Conservation (phyloP, 2,329 filamentous ascomycete species). For the Colletotrichum lentis region DNA sequence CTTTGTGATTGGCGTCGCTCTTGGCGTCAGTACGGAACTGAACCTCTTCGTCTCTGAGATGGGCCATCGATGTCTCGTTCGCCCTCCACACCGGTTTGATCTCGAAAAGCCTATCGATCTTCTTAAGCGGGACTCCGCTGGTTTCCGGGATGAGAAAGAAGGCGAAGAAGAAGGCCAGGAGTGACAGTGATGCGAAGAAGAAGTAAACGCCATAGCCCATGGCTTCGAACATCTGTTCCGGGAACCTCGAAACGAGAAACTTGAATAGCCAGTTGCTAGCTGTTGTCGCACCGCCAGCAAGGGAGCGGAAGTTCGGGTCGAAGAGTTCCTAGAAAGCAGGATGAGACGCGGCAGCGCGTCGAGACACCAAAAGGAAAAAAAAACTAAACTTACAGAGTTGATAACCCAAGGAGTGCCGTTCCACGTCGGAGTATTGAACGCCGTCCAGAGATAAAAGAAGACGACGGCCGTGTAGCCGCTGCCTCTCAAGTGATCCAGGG, state of each 20-base stretch:
- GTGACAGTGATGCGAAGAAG: slow-evolving; percentile 62
- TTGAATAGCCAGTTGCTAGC: slow-evolving; percentile 66
- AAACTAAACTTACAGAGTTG: slow-evolving; percentile 50
- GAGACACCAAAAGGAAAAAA: too few relatives aligned
- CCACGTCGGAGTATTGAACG: slow-evolving; percentile 65
- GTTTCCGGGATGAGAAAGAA: slow-evolving; percentile 63
- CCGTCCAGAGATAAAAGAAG: slow-evolving; percentile 71
- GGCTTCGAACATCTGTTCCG: slow-evolving; percentile 57
- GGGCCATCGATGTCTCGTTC: slow-evolving; percentile 29
- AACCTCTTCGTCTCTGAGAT: slow-evolving; percentile 27
- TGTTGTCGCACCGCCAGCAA: slow-evolving; percentile 67
- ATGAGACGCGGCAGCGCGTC: not conserved
- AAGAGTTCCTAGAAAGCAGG: slow-evolving; percentile 62
- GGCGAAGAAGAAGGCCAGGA: slow-evolving; percentile 57
- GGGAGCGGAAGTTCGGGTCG: slow-evolving; percentile 49
- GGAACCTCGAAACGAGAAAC: slow-evolving; percentile 64
- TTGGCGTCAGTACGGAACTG: slow-evolving; percentile 32
- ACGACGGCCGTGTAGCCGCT: slow-evolving; percentile 66
- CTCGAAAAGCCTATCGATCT: slow-evolving; percentile 59
- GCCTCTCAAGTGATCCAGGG: slow-evolving; percentile 48
- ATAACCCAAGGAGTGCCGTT: slow-evolving; percentile 71
- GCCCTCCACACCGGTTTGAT: slow-evolving; percentile 39
- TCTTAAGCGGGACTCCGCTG: slow-evolving; percentile 61
- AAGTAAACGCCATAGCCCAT: slow-evolving; percentile 62
- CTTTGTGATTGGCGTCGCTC: slow-evolving; percentile 25